Conservation (phyloP, 176 grass and related monocot genomes). For the Coix lacrymajobi region DNA sequence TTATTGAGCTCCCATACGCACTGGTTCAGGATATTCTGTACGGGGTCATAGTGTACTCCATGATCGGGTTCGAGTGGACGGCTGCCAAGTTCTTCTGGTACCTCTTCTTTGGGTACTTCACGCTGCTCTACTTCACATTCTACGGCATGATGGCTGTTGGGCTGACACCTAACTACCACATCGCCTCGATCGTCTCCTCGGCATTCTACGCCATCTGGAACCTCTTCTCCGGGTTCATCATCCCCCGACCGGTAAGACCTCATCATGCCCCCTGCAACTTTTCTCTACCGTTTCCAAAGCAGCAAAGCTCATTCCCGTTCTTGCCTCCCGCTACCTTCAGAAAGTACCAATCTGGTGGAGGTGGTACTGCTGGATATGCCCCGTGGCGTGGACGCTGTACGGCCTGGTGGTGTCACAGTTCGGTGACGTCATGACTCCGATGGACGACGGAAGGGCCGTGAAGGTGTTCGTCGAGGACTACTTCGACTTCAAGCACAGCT, state of each 20-base stretch:
- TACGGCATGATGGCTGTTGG: conserved; percentile 89
- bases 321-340: conserved; percentile 33
- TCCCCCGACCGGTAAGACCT: conserved; percentile 49
- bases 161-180: conserved; percentile 72
- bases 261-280: not conserved
- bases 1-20: conserved; percentile 73
- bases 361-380: conserved; percentile 81
- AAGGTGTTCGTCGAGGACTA: conserved; percentile 44
- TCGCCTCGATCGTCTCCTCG: conserved; percentile 56
- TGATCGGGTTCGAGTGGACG: conserved; percentile 92
- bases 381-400: conserved; percentile 69
- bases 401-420: conserved; percentile 72
- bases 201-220: conserved; percentile 78
- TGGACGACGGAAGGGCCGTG: conserved; percentile 26
- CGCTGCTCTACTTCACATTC: conserved; percentile 89
- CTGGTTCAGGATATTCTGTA: conserved; percentile 52
- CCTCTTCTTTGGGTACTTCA: conserved; percentile 79
- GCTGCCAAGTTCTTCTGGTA: conserved; percentile 82
- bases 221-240: conserved; percentile 71
- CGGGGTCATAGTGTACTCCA: conserved; percentile 63
- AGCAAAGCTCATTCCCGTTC: conserved; percentile 14
- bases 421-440: conserved; percentile 28
- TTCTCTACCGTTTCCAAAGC: not conserved
- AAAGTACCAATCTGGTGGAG: conserved; percentile 82
- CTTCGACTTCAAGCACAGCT: conserved; percentile 67